Conservation (phyloP, 2,329 filamentous ascomycete species). For the Fusarium decemcellulare region DNA sequence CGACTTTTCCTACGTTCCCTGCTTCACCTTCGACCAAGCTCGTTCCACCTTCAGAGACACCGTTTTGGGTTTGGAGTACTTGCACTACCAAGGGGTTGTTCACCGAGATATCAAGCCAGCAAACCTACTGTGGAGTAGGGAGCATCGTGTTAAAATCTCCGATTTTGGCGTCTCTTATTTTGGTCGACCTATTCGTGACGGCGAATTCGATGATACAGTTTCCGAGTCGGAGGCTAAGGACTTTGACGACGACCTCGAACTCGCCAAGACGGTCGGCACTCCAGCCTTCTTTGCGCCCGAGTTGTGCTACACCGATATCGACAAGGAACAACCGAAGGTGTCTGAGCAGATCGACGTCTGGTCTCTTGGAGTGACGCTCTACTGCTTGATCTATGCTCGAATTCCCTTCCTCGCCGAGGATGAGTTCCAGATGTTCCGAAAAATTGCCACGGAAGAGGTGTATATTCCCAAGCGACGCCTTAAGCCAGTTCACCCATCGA, state of each 20-base stretch:
- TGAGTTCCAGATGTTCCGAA: slow-evolving; percentile 91
- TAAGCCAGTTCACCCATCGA: slow-evolving; percentile 78
- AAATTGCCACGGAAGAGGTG: slow-evolving; percentile 92
- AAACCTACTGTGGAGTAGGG: slow-evolving; percentile 89
- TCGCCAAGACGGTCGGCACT: slow-evolving; percentile 98
- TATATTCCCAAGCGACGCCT: slow-evolving; percentile 88
- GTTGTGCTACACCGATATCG: slow-evolving; percentile 89
- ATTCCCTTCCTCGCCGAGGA: slow-evolving; percentile 94
- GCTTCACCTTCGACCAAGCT: slow-evolving; percentile 88
- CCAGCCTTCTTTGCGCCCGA: slow-evolving; percentile 98
- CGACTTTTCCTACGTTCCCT: slow-evolving; percentile 93
- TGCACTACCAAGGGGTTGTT: slow-evolving; percentile 89
- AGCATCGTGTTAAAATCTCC: slow-evolving; percentile 94
- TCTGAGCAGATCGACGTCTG: slow-evolving; percentile 97
- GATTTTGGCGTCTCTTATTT: slow-evolving; percentile 99
- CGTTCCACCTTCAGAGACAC: slow-evolving; percentile 92
- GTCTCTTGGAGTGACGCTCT: slow-evolving; percentile 96
- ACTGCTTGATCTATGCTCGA: slow-evolving; percentile 93
- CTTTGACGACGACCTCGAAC: slow-evolving; percentile 91
- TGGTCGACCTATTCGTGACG: slow-evolving; percentile 87
- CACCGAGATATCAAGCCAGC: slow-evolving; percentile 91
- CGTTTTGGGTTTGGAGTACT: slow-evolving; percentile 91
- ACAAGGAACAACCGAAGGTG: slow-evolving; percentile 79
- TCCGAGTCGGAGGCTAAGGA: slow-evolving; percentile 88
- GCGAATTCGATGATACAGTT: slow-evolving; percentile 80